Percentiles rank a stretch among this genome's conserved stretches.
Evolutionary conservation across 305 asterid genomes (phyloP).

Genomic region (Solanum hybrid): DNA sequence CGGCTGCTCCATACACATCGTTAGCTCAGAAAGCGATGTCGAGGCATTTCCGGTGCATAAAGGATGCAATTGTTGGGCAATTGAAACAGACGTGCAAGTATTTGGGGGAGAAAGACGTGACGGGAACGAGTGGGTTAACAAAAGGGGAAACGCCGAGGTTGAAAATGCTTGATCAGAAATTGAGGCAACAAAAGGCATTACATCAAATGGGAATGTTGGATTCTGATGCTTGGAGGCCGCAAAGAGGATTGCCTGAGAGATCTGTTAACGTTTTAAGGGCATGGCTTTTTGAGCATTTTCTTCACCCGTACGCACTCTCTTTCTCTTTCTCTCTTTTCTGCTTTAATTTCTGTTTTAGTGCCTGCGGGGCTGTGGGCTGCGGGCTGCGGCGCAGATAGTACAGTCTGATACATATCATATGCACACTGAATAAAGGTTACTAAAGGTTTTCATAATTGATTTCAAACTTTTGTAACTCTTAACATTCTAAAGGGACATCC

Average conservation of each 20-base stretch:
- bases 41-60: constrained; percentile 61
- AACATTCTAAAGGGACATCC: not conserved
- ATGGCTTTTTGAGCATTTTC: constrained; percentile 88
- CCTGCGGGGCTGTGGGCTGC: not conserved
- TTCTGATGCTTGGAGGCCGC: constrained; percentile 75
- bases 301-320: constrained; percentile 48
- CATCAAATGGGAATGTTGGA: constrained; percentile 60
- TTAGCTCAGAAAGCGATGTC: constrained; percentile 78
- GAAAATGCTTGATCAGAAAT: constrained; percentile 46
- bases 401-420: not conserved
- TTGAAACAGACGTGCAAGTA: constrained; percentile 39
- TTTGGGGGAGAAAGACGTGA: constrained; percentile 54
- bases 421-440: not conserved
- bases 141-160: constrained; percentile 80
- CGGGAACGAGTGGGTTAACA: constrained; percentile 34
- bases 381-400: not conserved
- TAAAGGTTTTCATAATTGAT: not conserved
- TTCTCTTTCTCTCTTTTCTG: not conserved
- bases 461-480: not conserved
- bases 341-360: not conserved
- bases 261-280: constrained; percentile 62
- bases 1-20: constrained; percentile 50
- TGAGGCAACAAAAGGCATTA: constrained; percentile 49
- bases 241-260: constrained; percentile 74
- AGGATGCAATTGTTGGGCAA: constrained; percentile 50